Base-by-base conservation (phyloP, 441 rosid genomes). In the Erysimum pusillum region DNA sequence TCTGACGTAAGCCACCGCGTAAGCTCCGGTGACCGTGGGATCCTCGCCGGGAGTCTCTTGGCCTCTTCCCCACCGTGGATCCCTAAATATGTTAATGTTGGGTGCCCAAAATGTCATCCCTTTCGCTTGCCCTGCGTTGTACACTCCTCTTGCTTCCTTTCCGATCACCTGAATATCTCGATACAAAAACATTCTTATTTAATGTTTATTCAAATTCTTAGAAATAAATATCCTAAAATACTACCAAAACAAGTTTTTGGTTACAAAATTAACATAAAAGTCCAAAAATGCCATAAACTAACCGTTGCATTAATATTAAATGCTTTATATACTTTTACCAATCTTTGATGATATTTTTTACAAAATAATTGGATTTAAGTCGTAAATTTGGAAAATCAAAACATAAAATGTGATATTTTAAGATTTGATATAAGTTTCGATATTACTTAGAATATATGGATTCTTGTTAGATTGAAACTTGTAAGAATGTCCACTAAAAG, bases 1-100 rank as follows among this genome's bases (percentile, higher is more conserved):
- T 78, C 96, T 86, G 18, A 92, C 98, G 77, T 70, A 94, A 3
- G 92, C 83, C 17, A 86, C 87, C 0, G 96, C 87, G 72, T 92
- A 91, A 74, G 81, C 76, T n/a, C 93, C 96, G 9, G 90, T 78
- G 35, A 87, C 54, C 17, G 76, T 18, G 8, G 97, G 99, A 87
- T 92, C 99, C 69, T 94, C 97, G 12, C 97, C 98, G 12, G 98
- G 96, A 32, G 97, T 91, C 69, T 92, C 93, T 75, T 93, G 98
- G 58, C 98, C 97, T 85, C 98, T 87, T 14, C 98, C 98, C 96
- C 97, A 93, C 78, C 98, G 88, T 48, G 94, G 98, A 65, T 91
- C 97, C 67, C 97, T 85, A 42, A 83, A 93, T 63, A 93, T 87
- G 85, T 93, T 91, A 15, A 93, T 90, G 71, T 93, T 93, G 0